Percentiles rank a stretch among this genome's conserved stretches.
Conservation (phyloP, 768 basidiomycete species). For the Pleurotus giganteus region DNA sequence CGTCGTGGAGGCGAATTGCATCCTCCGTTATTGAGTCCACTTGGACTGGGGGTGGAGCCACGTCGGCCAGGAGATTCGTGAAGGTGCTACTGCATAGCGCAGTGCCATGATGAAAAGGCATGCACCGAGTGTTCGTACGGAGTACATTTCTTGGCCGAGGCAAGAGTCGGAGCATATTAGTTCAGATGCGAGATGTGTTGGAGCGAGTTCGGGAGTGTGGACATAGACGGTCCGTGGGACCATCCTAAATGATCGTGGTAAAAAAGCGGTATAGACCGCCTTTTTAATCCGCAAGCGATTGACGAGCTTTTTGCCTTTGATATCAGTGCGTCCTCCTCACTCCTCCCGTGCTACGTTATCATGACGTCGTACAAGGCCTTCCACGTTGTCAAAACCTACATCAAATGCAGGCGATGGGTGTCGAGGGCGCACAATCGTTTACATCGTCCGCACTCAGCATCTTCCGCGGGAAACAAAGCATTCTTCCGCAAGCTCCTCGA, state of each 20-base stretch:
- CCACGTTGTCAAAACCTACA: neutral
- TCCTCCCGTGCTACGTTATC: neutral
- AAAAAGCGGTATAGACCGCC: neutral
- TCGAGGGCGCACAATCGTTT: conserved; percentile 12
- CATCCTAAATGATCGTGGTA: neutral
- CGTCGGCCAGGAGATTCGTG: conserved; percentile 74
- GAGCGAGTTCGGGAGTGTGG: too few relatives aligned
- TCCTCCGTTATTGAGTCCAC: conserved; percentile 60
- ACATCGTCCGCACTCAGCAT: conserved; percentile 13
- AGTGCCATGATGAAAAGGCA: conserved; percentile 16
- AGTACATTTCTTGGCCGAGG: too few relatives aligned
- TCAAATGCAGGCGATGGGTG: conserved; percentile 3
- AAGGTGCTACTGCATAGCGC: conserved; percentile 35
- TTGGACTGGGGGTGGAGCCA: conserved; percentile 66
- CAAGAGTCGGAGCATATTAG: too few relatives aligned
- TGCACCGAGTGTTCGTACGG: neutral
- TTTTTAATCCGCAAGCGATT: neutral
- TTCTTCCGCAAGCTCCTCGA: conserved; percentile 7
- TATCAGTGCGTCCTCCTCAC: neutral
- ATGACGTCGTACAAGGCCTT: neutral
- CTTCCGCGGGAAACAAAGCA: conserved; percentile 26
- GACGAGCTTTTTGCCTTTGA: neutral
- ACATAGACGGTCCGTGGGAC: neutral
- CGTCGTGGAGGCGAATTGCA: conserved; percentile 75
- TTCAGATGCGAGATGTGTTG: too few relatives aligned